These are phyloP conservation scores for Brettanomyces anomalus DNA, from an alignment of 805 yeast species.

Conservation along the genomic window DNA sequence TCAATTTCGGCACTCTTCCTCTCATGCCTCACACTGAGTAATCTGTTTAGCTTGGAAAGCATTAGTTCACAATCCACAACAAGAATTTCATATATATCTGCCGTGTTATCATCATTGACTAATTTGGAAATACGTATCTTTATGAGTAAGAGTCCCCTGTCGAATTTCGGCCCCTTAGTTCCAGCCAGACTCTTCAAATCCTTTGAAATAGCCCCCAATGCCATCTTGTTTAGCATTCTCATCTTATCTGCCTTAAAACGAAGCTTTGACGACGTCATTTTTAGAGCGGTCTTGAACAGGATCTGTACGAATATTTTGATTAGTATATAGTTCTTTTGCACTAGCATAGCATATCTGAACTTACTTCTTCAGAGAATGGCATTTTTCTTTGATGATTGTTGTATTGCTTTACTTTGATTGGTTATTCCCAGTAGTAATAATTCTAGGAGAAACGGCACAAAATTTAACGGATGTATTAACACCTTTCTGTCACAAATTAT, in stretches of 20 bases:
- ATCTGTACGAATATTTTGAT: slow-evolving; percentile 4
- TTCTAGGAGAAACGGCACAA: not conserved
- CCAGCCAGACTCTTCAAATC: slow-evolving; percentile 11
- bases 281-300: slow-evolving; percentile 17
- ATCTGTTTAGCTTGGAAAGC: slow-evolving; percentile 13
- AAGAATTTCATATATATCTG: slow-evolving; percentile 16
- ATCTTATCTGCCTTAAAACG: slow-evolving; percentile 19
- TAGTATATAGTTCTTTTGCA: no score
- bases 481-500: no score
- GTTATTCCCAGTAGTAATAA: not conserved
- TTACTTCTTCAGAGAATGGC: slow-evolving; percentile 6
- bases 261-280: slow-evolving; percentile 19
- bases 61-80: slow-evolving; percentile 17
- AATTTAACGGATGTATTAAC: not conserved
- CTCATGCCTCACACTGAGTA: slow-evolving; percentile 7
- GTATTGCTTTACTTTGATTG: not conserved
- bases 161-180: slow-evolving; percentile 11
- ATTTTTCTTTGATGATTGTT: not conserved
- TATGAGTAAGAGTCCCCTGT: slow-evolving; percentile 13
- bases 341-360: not conserved
- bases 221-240: slow-evolving; percentile 17
- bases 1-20: slow-evolving; percentile 6
- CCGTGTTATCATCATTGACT: slow-evolving; percentile 17
- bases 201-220: slow-evolving; percentile 15
- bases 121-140: slow-evolving; percentile 15